phyloP scores from a whole-genome alignment of 106 monocot species.

The Acorus calamus region DNA sequence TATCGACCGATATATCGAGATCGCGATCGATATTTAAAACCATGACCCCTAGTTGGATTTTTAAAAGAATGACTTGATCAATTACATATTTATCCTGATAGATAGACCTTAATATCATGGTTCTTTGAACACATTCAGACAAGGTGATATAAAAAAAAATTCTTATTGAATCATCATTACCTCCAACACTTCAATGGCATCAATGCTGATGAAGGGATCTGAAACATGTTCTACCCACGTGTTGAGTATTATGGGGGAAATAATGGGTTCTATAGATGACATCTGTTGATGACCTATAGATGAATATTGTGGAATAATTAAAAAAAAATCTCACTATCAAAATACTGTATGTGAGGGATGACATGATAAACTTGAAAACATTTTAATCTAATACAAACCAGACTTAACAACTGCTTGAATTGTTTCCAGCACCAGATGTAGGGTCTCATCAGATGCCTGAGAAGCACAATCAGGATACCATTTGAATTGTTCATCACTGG shows the following conservation, averaged over 20 bases:
- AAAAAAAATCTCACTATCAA: background rate
- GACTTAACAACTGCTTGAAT: conserved; percentile 79
- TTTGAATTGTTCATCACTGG: background rate
- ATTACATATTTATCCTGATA: no score
- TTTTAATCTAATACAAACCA: conserved; percentile 25
- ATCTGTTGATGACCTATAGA: conserved; percentile 54
- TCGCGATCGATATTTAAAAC: no score
- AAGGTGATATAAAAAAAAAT: background rate
- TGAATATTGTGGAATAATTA: background rate
- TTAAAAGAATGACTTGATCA: no score
- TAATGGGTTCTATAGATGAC: conserved; percentile 50
- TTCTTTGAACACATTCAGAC: background rate
- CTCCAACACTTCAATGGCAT: conserved; percentile 93
- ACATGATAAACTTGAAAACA: background rate
- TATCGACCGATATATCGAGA: no score
- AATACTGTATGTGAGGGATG: background rate
- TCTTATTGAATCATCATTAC: conserved; percentile 13
- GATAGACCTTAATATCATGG: no score
- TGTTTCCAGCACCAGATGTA: conserved; percentile 98
- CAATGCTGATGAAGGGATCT: conserved; percentile 90
- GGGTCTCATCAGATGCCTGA: conserved; percentile 91
- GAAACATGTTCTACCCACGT: conserved; percentile 79
- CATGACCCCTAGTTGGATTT: no score
- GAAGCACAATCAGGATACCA: background rate
- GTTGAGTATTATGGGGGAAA: conserved; percentile 84